phyloP scores from a whole-genome alignment of 768 basidiomycete genomes.

The Podaxis carcinomalis region DNA sequence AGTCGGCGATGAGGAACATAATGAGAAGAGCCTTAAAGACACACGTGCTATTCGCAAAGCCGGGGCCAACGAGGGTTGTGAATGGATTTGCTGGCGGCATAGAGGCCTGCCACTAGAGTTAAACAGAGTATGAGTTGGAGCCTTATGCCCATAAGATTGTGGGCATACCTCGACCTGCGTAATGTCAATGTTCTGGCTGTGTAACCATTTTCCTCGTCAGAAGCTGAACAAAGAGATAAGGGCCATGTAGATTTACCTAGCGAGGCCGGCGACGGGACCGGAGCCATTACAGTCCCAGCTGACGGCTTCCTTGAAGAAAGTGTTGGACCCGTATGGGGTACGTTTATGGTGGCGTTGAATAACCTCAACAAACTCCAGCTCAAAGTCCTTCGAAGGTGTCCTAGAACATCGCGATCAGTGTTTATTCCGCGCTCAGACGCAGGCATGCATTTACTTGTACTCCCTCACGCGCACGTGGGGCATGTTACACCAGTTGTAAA shows the following conservation, averaged over 20 bases:
- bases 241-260: slow-evolving; percentile 20
- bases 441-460: slow-evolving; percentile 35
- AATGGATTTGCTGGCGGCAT: slow-evolving; percentile 37
- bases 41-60: slow-evolving; percentile 40
- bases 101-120: slow-evolving; percentile 39
- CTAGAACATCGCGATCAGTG: slow-evolving; percentile 17
- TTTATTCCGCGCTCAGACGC: not conserved
- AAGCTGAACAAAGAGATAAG: not conserved
- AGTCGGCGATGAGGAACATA: not conserved
- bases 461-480: slow-evolving; percentile 42
- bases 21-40: slow-evolving; percentile 6
- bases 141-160: not conserved
- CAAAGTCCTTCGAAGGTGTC: slow-evolving; percentile 29
- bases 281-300: slow-evolving; percentile 39
- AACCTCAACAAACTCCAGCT: slow-evolving; percentile 44
- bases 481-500: slow-evolving; percentile 55
- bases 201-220: not conserved
- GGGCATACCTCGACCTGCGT: slow-evolving; percentile 26
- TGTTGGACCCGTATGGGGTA: slow-evolving; percentile 46
- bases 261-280: slow-evolving; percentile 32
- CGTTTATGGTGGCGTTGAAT: slow-evolving; percentile 53
- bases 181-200: not conserved
- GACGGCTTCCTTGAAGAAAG: slow-evolving; percentile 45
- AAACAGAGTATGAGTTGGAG: not conserved
- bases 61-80: slow-evolving; percentile 35